These are phyloP conservation scores for Artemisia annua DNA, from an alignment of 129 eudicot species.

Conservation along the genomic window DNA sequence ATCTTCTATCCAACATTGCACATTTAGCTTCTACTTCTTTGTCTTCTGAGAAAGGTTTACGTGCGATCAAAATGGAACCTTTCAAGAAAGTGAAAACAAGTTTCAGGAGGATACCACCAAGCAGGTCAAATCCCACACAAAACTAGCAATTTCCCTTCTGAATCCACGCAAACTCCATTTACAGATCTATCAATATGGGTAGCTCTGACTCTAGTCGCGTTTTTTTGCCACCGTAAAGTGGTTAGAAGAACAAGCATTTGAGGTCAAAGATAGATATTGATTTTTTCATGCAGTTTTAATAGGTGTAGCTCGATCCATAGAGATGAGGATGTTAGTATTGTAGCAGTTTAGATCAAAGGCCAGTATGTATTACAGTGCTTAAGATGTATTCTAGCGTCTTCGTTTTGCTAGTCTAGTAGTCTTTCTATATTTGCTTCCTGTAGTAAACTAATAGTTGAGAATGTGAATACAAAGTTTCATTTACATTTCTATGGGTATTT, in stretches of 20 bases:
- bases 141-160: slow-evolving; percentile 47
- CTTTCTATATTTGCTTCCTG: not conserved
- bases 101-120: slow-evolving; percentile 60
- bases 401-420: not conserved
- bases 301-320: slow-evolving; percentile 9
- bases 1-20: slow-evolving; percentile 10
- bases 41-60: slow-evolving; percentile 37
- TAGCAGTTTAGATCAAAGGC: not conserved
- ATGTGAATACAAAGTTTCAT: too few species aligned
- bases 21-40: not conserved
- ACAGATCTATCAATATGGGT: not conserved
- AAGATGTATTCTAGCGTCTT: slow-evolving; percentile 1
- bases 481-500: too few species aligned
- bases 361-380: not conserved
- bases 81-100: slow-evolving; percentile 50
- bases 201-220: too few species aligned
- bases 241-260: not conserved
- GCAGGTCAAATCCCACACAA: slow-evolving; percentile 79
- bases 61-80: slow-evolving; percentile 39
- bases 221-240: too few species aligned
- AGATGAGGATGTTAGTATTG: not conserved
- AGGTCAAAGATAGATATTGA: slow-evolving; percentile 1
- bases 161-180: not conserved
- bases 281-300: slow-evolving; percentile 1
- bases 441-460: slow-evolving; percentile 6